Evolutionary conservation across 306 rosid genomes (phyloP).

Genomic region (Carpinus viminea): DNA sequence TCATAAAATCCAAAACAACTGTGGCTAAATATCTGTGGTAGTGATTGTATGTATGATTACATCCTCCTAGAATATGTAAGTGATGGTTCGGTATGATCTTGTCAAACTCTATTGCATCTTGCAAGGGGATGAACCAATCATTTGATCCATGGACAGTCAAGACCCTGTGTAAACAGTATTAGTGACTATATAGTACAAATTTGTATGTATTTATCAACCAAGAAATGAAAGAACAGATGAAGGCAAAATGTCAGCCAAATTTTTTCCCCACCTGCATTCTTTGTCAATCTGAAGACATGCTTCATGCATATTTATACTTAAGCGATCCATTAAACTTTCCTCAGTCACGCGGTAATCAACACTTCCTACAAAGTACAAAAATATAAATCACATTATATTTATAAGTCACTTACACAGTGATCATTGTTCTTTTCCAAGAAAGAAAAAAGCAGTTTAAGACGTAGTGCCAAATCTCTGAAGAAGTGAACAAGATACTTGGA

Average conservation of each 20-base stretch:
- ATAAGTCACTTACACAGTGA: not conserved
- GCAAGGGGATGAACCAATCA: slow-evolving; percentile 51
- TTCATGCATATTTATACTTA: slow-evolving; percentile 60
- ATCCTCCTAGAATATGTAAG: slow-evolving; percentile 55
- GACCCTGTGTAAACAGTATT: slow-evolving; percentile 48
- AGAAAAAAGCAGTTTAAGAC: not conserved
- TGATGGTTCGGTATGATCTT: slow-evolving; percentile 75
- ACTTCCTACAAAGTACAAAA: slow-evolving; percentile 34
- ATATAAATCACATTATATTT: not conserved
- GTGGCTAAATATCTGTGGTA: slow-evolving; percentile 35
- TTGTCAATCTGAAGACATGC: slow-evolving; percentile 68
- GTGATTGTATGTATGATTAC: slow-evolving; percentile 56
- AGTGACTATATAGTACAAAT: not conserved
- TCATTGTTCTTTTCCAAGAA: not conserved
- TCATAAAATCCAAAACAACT: slow-evolving; percentile 43
- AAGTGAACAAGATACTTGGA: slow-evolving; percentile 11
- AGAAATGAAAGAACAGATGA: not conserved
- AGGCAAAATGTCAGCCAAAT: not conserved
- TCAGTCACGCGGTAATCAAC: slow-evolving; percentile 48
- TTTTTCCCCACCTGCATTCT: slow-evolving; percentile 56
- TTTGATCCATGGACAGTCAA: slow-evolving; percentile 69
- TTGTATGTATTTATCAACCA: too few species aligned
- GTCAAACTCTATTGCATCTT: slow-evolving; percentile 66
- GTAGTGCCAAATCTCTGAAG: not conserved
- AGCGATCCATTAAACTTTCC: slow-evolving; percentile 69